These are phyloP conservation scores for Paramecium sonneborni DNA, from an alignment of 73 alveolate species.

Conservation along the genomic window DNA sequence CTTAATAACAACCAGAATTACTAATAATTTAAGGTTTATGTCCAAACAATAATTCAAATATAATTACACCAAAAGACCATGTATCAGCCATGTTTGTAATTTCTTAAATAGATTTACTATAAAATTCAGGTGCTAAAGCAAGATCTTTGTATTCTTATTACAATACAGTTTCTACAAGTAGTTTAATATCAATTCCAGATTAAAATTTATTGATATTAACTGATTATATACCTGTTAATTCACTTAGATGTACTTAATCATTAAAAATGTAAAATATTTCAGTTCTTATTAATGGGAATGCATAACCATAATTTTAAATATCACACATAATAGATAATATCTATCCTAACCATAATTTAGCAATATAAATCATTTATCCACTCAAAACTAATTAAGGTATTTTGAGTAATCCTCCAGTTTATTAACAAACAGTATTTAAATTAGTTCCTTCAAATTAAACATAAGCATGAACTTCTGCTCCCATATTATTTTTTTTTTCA, in stretches of 20 bases:
- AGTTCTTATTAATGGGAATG: constrained; percentile 15
- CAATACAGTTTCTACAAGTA: neutral
- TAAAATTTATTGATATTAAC: neutral
- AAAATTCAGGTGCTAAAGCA: constrained; percentile 36
- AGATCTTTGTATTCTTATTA: neutral
- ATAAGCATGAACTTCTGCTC: constrained; percentile 33
- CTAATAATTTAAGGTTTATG: neutral
- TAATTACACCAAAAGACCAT: constrained; percentile 54
- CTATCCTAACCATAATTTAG: constrained; percentile 22
- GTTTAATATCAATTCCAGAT: neutral
- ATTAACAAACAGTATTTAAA: neutral
- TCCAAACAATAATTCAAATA: constrained; percentile 49
- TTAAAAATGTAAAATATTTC: constrained; percentile 15
- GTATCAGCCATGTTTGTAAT: constrained; percentile 33
- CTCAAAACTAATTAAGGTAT: constrained; percentile 38
- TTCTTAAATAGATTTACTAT: constrained; percentile 36
- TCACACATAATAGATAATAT: constrained; percentile 31
- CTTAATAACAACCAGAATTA: constrained; percentile 16
- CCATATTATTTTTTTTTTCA: constrained; percentile 52
- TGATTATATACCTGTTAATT: constrained; percentile 19
- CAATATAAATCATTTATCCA: constrained; percentile 29
- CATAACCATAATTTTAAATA: constrained; percentile 18
- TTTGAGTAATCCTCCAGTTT: constrained; percentile 28
- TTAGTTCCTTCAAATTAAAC: neutral
- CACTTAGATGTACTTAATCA: constrained; percentile 23